Base-by-base conservation (phyloP, 805 yeast species). In the Yamadazyma endophytica region DNA sequence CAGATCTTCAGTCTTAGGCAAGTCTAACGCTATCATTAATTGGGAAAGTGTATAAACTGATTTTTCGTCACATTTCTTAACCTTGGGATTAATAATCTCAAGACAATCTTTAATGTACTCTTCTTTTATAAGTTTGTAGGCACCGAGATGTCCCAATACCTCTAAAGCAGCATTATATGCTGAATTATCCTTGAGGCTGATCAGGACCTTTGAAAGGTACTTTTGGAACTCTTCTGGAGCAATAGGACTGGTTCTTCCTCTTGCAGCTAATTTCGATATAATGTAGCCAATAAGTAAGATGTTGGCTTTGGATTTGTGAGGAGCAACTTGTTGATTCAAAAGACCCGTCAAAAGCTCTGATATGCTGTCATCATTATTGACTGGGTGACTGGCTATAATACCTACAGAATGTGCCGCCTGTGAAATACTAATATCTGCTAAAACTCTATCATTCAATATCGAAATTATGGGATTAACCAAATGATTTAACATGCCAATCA, bases 21-120 rank as follows among this genome's bases (percentile, higher is more conserved):
- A 13, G 4, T 20, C 24, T 9, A 33, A 30, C 1, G 61, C 49
- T 22, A 84, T 49, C 0, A 82, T 63, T 2, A 85, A 41, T 34
- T 68, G 61, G 0, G 87, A 74, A 50, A 80, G 66, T 0, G 82
- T 60, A 22, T 75, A 48, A 4, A 76, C 66, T 0, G 88, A 72
- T 18, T 52, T 59, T 39, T 85, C 95, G 40, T 79, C 78, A 29
- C 65, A 61, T 40, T 71, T 74, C 40, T 75, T 71, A 5, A 75
- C 74, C 25, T 62, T 61, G 0, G 65, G 55, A 24, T 54, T 49
- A 6, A 74, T 47, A 0, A 43, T 28, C 0, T 42, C 41, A 4
- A 62, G 37, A 1, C 46, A 42, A 4, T 42, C 32, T 1, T 32
- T 36, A 3, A 41, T 32, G 11, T 31, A 34, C 6, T 36, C 27